Evolutionary conservation across 805 yeast species (phyloP).

Genomic region (Pichia gijzeniarum): DNA sequence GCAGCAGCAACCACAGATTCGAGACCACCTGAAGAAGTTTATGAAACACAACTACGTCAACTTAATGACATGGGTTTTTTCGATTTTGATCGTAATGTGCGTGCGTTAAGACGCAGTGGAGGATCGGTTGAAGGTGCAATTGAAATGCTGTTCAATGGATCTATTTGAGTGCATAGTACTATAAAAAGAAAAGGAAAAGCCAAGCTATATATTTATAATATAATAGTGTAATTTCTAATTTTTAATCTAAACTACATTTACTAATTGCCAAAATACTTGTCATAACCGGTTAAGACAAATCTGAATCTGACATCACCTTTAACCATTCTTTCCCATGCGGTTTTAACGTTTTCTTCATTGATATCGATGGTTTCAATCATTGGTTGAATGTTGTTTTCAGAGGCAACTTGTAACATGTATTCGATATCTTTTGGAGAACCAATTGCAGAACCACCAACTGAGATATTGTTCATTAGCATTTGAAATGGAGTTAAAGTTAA

Average conservation of each 20-base stretch:
- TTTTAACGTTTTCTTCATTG: conserved; percentile 35
- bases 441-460: conserved; percentile 30
- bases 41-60: conserved; percentile 64
- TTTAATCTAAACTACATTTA: neutral
- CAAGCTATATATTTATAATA: neutral
- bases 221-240: neutral
- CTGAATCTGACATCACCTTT: conserved; percentile 49
- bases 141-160: conserved; percentile 71
- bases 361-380: conserved; percentile 49
- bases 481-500: conserved; percentile 30
- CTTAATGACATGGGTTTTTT: conserved; percentile 80
- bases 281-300: conserved; percentile 45
- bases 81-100: conserved; percentile 87
- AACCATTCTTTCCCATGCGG: conserved; percentile 42
- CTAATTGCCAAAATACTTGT: conserved; percentile 25
- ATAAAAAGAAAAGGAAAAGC: neutral
- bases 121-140: conserved; percentile 97
- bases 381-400: conserved; percentile 39
- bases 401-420: conserved; percentile 43
- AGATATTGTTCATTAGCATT: conserved; percentile 28
- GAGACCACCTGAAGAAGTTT: conserved; percentile 77
- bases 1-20: conserved; percentile 65
- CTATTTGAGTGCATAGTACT: conserved; percentile 38
- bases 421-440: conserved; percentile 43
- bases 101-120: conserved; percentile 89